These are phyloP conservation scores for Crotalaria pallida DNA, from an alignment of 306 rosid species.

Conservation along the genomic window DNA sequence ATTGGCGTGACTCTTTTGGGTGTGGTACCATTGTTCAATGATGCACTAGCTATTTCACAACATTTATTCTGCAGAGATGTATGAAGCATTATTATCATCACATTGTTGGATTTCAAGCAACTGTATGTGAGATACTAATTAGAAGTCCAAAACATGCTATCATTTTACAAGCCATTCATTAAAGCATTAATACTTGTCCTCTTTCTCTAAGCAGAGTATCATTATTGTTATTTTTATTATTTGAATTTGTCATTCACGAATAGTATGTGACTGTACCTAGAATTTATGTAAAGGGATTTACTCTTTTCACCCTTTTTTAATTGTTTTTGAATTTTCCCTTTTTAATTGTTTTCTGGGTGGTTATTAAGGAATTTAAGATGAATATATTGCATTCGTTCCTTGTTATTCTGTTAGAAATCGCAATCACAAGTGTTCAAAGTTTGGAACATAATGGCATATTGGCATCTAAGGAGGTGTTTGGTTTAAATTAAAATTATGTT, in stretches of 20 bases:
- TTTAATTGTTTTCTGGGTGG: not conserved
- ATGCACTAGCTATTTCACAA: not conserved
- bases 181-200: slow-evolving; percentile 2
- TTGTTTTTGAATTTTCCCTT: not conserved
- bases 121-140: not conserved
- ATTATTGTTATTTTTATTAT: not conserved
- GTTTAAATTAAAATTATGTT: no score
- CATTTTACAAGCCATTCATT: not conserved
- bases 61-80: slow-evolving; percentile 3
- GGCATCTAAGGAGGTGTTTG: no score
- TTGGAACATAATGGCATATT: not conserved
- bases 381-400: not conserved
- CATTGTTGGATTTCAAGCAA: slow-evolving; percentile 24
- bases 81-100: not conserved
- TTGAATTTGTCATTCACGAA: not conserved
- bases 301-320: not conserved
- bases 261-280: slow-evolving; percentile 14
- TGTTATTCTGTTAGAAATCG: not conserved
- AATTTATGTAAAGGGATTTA: not conserved
- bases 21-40: slow-evolving; percentile 32
- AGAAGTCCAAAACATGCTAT: not conserved
- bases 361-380: not conserved
- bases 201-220: not conserved
- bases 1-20: slow-evolving; percentile 64
- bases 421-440: not conserved